Conservation (phyloP, 1,284 basidiomycete genomes). For the Austroboletus novae-zelandiae region DNA sequence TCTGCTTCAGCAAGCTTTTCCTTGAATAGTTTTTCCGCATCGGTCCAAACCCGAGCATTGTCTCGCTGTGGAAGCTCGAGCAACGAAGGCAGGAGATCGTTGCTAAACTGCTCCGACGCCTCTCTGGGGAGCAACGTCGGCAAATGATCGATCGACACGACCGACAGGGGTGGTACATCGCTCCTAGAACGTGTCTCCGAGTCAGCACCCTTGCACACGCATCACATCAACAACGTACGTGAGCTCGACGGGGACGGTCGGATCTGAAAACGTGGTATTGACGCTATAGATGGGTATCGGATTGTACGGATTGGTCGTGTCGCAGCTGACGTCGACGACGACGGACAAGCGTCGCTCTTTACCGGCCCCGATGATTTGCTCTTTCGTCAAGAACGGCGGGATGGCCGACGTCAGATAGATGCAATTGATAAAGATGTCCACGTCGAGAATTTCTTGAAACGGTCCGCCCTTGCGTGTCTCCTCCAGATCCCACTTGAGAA, state of each 20-base stretch:
- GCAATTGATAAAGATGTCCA: conserved; percentile 99
- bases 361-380: conserved; percentile 76
- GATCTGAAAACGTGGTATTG: conserved; percentile 95
- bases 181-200: conserved; percentile 34
- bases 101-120: conserved; percentile 94
- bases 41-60: conserved; percentile 80
- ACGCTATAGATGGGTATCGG: conserved; percentile 95
- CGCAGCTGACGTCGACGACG: conserved; percentile 98
- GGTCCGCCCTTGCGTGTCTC: conserved; percentile 98
- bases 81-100: conserved; percentile 86
- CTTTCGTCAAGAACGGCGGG: conserved; percentile 82
- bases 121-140: conserved; percentile 96
- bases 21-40: conserved; percentile 86
- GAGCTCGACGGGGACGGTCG: conserved; percentile 86
- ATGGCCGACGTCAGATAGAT: conserved; percentile 94
- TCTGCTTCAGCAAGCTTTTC: conserved; percentile 70
- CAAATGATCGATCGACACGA: conserved; percentile 97
- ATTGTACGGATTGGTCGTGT: conserved; percentile 99
- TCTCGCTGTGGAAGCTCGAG: conserved; percentile 71
- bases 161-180: conserved; percentile 68
- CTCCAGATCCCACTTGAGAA: conserved; percentile 96
- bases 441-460: conserved; percentile 93
- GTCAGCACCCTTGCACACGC: neutral
- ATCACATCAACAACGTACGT: conserved; percentile 47
- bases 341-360: conserved; percentile 69